Evolutionary conservation across 345 rosid species (phyloP).

Genomic region (Garcia nutans): DNA sequence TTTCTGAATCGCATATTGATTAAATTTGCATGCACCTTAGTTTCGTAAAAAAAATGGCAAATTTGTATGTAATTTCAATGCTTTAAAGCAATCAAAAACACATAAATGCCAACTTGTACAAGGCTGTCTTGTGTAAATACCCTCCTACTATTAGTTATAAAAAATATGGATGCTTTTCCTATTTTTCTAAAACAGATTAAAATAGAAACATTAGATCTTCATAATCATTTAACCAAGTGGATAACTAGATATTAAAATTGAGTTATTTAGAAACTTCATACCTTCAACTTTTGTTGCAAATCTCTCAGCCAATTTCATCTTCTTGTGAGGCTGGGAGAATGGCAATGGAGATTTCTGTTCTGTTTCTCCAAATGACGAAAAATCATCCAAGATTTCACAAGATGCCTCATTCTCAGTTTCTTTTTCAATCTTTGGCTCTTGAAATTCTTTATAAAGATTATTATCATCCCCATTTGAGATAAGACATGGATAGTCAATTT

Average conservation of each 20-base stretch:
- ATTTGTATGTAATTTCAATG: background rate
- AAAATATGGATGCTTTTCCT: too few relatives aligned
- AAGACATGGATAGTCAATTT: slow-evolving; percentile 12
- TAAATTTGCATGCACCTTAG: background rate
- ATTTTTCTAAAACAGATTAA: too few relatives aligned
- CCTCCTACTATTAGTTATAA: background rate
- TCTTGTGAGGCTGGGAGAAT: too few relatives aligned
- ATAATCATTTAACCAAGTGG: too few relatives aligned
- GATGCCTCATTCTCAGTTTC: too few relatives aligned
- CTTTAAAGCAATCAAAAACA: slow-evolving; percentile 7
- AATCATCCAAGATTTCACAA: too few relatives aligned
- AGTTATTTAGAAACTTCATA: background rate
- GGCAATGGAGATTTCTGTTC: background rate
- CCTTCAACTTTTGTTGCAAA: background rate
- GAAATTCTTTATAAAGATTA: too few relatives aligned
- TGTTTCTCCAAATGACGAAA: too few relatives aligned
- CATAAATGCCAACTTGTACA: slow-evolving; percentile 11
- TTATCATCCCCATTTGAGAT: background rate
- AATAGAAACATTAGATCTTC: too few relatives aligned
- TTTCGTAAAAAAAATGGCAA: background rate
- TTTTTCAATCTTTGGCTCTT: too few relatives aligned
- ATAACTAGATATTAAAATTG: too few relatives aligned
- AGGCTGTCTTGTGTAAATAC: background rate
- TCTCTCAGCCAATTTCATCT: too few relatives aligned
- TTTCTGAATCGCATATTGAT: background rate